Percentiles rank a stretch among this genome's conserved stretches.
phyloP scores from a whole-genome alignment of 805 yeast genomes.

The Candida khao-thaluensis region DNA sequence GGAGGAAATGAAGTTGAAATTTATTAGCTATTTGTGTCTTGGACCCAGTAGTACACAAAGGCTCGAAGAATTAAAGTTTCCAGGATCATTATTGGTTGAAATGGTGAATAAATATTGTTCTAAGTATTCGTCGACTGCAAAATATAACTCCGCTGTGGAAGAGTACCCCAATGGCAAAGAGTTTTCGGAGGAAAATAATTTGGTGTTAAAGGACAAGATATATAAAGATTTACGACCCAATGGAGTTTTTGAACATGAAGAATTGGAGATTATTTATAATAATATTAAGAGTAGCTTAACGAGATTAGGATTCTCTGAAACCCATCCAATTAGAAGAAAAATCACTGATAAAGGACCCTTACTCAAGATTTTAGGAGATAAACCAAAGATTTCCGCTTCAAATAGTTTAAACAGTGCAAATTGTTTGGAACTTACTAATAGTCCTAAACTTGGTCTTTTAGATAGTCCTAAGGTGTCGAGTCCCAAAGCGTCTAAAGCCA shows the following conservation, averaged over 20 bases:
- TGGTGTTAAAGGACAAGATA: conserved; percentile 39
- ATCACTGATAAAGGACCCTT: conserved; percentile 17
- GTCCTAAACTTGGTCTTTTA: too few relatives aligned
- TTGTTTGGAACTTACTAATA: neutral
- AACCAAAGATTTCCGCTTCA: neutral
- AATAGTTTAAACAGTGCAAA: neutral
- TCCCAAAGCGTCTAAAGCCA: neutral
- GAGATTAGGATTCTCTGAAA: conserved; percentile 41
- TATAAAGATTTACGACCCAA: conserved; percentile 39
- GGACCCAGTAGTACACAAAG: conserved; percentile 40
- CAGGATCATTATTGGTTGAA: conserved; percentile 12
- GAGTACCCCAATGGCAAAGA: conserved; percentile 21
- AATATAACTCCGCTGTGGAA: conserved; percentile 33
- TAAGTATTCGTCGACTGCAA: conserved; percentile 21
- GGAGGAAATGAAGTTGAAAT: conserved; percentile 19
- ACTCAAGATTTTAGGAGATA: neutral
- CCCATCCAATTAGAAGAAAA: conserved; percentile 42
- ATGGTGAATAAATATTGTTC: conserved; percentile 24
- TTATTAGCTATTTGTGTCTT: conserved; percentile 47
- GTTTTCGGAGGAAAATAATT: conserved; percentile 7
- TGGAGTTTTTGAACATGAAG: conserved; percentile 17
- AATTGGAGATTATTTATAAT: conserved; percentile 30
- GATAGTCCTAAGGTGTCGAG: neutral
- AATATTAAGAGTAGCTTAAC: conserved; percentile 40
- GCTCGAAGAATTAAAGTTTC: conserved; percentile 9